Conservation (phyloP, 495 filamentous ascomycete genomes). For the Aspergillus nanangensis region DNA sequence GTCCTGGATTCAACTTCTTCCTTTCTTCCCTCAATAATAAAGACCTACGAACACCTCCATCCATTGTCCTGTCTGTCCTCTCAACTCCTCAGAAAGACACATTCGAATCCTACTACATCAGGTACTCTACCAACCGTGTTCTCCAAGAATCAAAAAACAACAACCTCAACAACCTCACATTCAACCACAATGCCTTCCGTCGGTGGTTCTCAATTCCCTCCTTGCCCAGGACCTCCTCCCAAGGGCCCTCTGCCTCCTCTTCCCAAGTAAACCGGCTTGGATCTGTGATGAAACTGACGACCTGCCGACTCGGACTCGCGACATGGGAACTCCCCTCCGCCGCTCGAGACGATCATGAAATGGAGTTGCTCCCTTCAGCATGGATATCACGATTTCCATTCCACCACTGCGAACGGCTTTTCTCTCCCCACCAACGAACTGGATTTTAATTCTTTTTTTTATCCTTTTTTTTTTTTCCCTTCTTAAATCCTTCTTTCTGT, state of each 20-base stretch:
- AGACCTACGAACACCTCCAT: too few species aligned
- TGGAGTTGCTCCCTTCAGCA: constrained; percentile 22
- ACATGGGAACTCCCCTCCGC: too few species aligned
- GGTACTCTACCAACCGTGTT: background rate
- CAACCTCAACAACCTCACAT: constrained; percentile 4
- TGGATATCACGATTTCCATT: constrained; percentile 31
- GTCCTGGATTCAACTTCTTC: background rate
- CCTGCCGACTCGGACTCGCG: constrained; percentile 24
- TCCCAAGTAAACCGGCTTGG: constrained; percentile 55
- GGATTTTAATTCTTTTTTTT: constrained; percentile 13
- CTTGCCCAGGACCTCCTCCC: constrained; percentile 80
- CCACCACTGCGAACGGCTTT: constrained; percentile 14
- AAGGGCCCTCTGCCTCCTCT: constrained; percentile 79
- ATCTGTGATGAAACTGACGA: constrained; percentile 39
- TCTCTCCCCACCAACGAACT: too few species aligned
- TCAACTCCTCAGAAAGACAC: too few species aligned
- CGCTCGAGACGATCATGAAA: constrained; percentile 19
- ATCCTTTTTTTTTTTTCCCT: constrained; percentile 10
- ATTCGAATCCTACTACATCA: too few species aligned
- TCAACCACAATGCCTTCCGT: constrained; percentile 54
- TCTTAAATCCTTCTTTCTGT: background rate
- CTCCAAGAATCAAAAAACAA: constrained; percentile 1
- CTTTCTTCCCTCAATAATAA: background rate
- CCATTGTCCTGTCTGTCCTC: too few species aligned
- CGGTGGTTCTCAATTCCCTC: constrained; percentile 67